Conservation (phyloP, 495 filamentous ascomycete species). For the Penicillium desertorum region DNA sequence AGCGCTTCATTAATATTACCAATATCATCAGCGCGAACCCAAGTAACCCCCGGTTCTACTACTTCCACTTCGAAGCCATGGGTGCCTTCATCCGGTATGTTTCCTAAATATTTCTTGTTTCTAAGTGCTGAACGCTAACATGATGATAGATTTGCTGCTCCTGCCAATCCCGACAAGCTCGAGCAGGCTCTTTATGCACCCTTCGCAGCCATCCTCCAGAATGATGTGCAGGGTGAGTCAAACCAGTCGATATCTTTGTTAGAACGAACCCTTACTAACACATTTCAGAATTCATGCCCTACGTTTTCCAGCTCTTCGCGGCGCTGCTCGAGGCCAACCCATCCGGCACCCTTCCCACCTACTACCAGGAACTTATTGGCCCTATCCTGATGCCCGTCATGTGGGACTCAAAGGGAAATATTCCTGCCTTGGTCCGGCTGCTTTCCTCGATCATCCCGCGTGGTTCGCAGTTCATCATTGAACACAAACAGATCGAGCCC, state of each 20-base stretch:
- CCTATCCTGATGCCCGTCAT: slow-evolving; percentile 71
- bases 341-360: slow-evolving; percentile 65
- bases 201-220: slow-evolving; percentile 70
- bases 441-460: slow-evolving; percentile 81
- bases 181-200: slow-evolving; percentile 75
- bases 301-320: slow-evolving; percentile 93
- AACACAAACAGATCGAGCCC: slow-evolving; percentile 73
- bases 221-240: slow-evolving; percentile 71
- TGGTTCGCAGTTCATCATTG: slow-evolving; percentile 65
- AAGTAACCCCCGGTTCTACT: slow-evolving; percentile 96
- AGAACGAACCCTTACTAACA: slow-evolving; percentile 19
- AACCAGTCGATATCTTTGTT: not conserved
- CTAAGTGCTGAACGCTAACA: slow-evolving; percentile 6
- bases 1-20: slow-evolving; percentile 81
- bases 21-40: slow-evolving; percentile 87
- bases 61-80: slow-evolving; percentile 94
- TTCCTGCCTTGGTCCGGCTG: slow-evolving; percentile 83
- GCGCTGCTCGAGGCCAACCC: slow-evolving; percentile 83
- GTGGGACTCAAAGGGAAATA: slow-evolving; percentile 91
- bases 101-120: not conserved
- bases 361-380: slow-evolving; percentile 72
- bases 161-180: slow-evolving; percentile 66
- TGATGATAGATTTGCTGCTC: slow-evolving; percentile 60
- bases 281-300: slow-evolving; percentile 82
- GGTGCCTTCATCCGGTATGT: slow-evolving; percentile 85